Evolutionary conservation across 108 stramenopile species (phyloP).

Genomic region (Parietichytrium sp.): DNA sequence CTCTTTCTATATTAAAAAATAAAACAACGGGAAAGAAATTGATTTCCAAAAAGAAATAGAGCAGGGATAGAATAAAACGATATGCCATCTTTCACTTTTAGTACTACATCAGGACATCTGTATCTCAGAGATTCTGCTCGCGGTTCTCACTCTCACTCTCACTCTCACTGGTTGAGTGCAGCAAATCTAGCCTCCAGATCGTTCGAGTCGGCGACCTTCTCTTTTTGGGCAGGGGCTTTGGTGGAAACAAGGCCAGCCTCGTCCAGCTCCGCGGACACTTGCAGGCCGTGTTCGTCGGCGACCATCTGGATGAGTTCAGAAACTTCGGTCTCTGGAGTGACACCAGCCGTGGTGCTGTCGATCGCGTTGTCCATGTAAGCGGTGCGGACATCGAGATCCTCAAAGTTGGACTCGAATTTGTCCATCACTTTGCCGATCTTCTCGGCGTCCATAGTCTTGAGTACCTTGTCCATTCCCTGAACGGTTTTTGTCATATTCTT

Average conservation of each 20-base stretch:
- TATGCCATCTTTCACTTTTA: no score
- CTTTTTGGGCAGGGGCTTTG: slow-evolving; percentile 60
- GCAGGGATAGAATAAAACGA: no score
- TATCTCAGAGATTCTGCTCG: not conserved
- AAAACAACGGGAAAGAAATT: no score
- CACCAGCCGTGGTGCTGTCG: slow-evolving; percentile 86
- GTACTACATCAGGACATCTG: no score
- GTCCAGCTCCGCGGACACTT: slow-evolving; percentile 86
- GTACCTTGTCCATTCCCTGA: slow-evolving; percentile 85
- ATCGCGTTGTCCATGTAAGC: slow-evolving; percentile 93
- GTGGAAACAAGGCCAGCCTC: slow-evolving; percentile 77
- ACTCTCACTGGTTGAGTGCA: slow-evolving; percentile 15
- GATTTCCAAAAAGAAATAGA: no score
- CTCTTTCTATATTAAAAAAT: no score
- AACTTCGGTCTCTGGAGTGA: slow-evolving; percentile 93
- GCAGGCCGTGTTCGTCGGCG: slow-evolving; percentile 82
- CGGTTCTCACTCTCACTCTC: not conserved
- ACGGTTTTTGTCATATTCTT: slow-evolving; percentile 84
- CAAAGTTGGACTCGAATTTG: slow-evolving; percentile 96
- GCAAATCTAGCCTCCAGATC: slow-evolving; percentile 42
- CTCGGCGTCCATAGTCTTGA: slow-evolving; percentile 84
- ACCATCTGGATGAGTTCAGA: slow-evolving; percentile 73
- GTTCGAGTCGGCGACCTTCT: not conserved
- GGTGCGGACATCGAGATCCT: slow-evolving; percentile 90
- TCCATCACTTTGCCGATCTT: slow-evolving; percentile 87